Conservation (phyloP, 169 alveolate genomes). For the Theileria orientalis region DNA sequence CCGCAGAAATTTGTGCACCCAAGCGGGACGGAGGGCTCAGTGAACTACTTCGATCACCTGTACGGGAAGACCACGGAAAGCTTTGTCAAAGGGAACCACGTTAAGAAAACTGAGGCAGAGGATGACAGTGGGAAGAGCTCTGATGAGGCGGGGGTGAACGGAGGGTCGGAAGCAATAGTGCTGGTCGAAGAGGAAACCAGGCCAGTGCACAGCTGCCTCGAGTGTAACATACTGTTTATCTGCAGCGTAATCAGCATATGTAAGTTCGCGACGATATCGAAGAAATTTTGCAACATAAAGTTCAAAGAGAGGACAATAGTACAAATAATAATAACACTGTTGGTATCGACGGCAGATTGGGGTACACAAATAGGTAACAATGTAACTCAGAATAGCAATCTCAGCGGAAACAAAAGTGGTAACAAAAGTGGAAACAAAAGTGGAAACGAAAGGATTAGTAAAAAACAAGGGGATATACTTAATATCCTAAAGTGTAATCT, state of each 20-base stretch:
- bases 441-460: background rate
- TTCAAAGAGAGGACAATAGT: slow-evolving; percentile 11
- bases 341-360: slow-evolving; percentile 23
- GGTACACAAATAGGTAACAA: too few species aligned
- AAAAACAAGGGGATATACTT: background rate
- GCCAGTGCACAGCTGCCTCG: background rate
- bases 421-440: background rate
- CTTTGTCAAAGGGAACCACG: background rate
- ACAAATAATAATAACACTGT: slow-evolving; percentile 42
- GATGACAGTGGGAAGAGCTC: background rate
- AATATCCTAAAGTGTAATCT: slow-evolving; percentile 60
- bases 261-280: slow-evolving; percentile 60
- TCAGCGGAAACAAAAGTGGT: background rate
- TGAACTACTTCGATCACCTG: slow-evolving; percentile 5
- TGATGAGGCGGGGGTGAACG: too few species aligned
- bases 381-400: too few species aligned
- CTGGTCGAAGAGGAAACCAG: background rate
- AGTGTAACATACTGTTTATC: slow-evolving; percentile 26
- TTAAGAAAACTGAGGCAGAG: background rate
- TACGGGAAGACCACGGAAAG: background rate
- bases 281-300: slow-evolving; percentile 47
- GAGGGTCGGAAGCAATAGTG: background rate
- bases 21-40: background rate
- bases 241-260: slow-evolving; percentile 51
- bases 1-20: slow-evolving; percentile 35